Conservation (phyloP, 345 rosid genomes). For the Pugionium cornutum region DNA sequence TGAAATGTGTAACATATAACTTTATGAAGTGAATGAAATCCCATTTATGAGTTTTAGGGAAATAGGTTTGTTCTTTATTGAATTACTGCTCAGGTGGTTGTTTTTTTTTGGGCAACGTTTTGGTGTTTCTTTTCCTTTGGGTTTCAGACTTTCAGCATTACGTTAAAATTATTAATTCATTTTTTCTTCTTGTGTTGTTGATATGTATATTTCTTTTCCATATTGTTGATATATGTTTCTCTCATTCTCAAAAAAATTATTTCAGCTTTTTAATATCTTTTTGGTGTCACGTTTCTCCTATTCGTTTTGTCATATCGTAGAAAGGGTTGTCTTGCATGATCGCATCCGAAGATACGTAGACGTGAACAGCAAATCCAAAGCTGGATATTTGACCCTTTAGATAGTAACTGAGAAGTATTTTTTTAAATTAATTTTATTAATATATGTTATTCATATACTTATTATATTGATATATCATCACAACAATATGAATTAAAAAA, state of each 20-base stretch:
- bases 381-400: neutral
- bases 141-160: slow-evolving; percentile 24
- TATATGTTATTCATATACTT: too few relatives aligned
- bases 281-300: slow-evolving; percentile 15
- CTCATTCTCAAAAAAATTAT: neutral
- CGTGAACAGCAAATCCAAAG: slow-evolving; percentile 16
- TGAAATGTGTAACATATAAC: too few relatives aligned
- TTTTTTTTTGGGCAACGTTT: slow-evolving; percentile 8
- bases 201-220: neutral
- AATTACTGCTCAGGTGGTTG: slow-evolving; percentile 21
- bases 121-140: slow-evolving; percentile 27
- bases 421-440: too few relatives aligned
- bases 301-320: slow-evolving; percentile 18
- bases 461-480: too few relatives aligned
- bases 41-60: neutral
- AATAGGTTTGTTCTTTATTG: slow-evolving; percentile 29
- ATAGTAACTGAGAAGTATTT: too few relatives aligned
- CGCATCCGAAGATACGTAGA: slow-evolving; percentile 6
- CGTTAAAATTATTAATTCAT: neutral
- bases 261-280: neutral
- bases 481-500: too few relatives aligned
- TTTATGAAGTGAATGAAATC: too few relatives aligned
- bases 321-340: slow-evolving; percentile 20
- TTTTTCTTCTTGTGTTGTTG: neutral
- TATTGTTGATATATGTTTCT: neutral